Percentiles rank a stretch among this genome's conserved stretches.
phyloP scores from a whole-genome alignment of 768 basidiomycete species.

The Dioszegia crocea region DNA sequence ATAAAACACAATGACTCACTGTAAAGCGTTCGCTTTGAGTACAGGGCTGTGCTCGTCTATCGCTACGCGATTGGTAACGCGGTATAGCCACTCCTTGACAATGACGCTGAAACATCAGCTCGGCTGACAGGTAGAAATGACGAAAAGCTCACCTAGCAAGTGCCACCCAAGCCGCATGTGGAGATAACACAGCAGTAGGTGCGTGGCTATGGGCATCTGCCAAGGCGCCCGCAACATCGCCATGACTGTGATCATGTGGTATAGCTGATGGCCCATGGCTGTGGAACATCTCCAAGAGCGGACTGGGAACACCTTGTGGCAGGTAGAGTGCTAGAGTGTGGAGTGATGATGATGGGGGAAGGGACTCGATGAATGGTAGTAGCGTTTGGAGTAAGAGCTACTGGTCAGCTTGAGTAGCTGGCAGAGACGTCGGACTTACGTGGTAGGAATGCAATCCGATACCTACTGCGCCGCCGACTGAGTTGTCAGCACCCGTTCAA shows the following conservation, averaged over 20 bases:
- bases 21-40: constrained; percentile 88
- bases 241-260: constrained; percentile 48
- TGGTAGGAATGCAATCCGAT: constrained; percentile 77
- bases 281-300: constrained; percentile 48
- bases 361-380: constrained; percentile 59
- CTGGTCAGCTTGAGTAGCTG: constrained; percentile 11
- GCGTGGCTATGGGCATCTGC: not conserved
- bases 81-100: constrained; percentile 88
- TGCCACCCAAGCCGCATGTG: constrained; percentile 97
- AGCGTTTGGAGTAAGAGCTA: constrained; percentile 73
- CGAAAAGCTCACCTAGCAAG: constrained; percentile 51
- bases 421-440: constrained; percentile 24
- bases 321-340: constrained; percentile 37
- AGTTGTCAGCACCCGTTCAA: constrained; percentile 61
- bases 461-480: constrained; percentile 46
- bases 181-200: constrained; percentile 61
- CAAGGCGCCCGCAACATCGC: constrained; percentile 50
- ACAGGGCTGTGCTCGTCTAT: constrained; percentile 87
- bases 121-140: too few species aligned
- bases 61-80: constrained; percentile 82
- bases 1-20: constrained; percentile 49
- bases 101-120: constrained; percentile 55
- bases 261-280: constrained; percentile 55
- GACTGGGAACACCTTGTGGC: constrained; percentile 44
- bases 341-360: constrained; percentile 58